Evolutionary conservation across 495 filamentous ascomycete species (phyloP), one percentile per base, ranked within the genome.

Genomic region (Xylaria sp.): DNA sequence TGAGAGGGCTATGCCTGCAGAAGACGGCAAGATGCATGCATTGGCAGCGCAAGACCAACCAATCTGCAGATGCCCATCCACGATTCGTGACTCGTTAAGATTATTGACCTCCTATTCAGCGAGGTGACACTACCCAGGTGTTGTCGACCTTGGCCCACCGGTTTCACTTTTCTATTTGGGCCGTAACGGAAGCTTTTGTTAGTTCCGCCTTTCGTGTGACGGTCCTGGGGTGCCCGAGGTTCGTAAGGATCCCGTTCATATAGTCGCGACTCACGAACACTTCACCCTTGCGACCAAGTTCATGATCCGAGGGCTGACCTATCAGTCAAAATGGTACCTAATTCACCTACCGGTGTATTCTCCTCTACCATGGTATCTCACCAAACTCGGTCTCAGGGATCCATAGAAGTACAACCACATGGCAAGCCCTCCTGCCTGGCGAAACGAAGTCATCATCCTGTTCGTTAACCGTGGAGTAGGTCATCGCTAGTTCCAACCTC

Each of bases 141-240:
- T 69, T 46, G 31, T 69, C 35, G 21, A 29, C 41, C 41, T 61
- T 37, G 19, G 26, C 55, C 15, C 15, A 24, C 44, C 5, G 43
- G 43, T 46, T 52, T 69, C 44, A 61, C 21, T 14, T 24, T 29
- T 31, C 44, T 55, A 29, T 55, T 29, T 61, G 41, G 31, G 41
- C n/a, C 50, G 41, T 26, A 40, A 61, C 67, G 52, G 67, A 46
- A n/a, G 26, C 35, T 21, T 41, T 61, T 35, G 57, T 31, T 41
- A 29, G 52, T 69, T 48, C 67, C 67, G 44, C 43, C 41, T 69
- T 41, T 31, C 55, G 68, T 70, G 58, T 33, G 58, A 70, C 59
- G 48, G 21, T 26, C 33, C 29, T 35, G 57, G 58, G 33, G 33
- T 31, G 44, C 24, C n/a, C 44, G 12, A 55, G 50, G 37, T 58